Conservation (phyloP, 73 alveolate species). For the Urostyla sp. region DNA sequence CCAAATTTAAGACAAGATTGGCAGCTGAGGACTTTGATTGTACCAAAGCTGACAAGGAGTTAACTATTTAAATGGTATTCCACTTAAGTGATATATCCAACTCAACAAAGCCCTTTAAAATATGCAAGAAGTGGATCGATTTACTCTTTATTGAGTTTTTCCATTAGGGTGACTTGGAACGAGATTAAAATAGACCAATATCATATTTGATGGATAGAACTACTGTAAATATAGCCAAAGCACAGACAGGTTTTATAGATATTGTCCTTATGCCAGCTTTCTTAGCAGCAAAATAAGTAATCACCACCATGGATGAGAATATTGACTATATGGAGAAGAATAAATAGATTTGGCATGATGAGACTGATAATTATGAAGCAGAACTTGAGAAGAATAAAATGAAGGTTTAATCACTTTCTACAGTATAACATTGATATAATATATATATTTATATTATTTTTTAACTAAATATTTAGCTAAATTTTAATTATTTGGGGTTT, state of each 20-base stretch:
- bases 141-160: constrained; percentile 75
- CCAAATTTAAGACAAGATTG: constrained; percentile 65
- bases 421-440: too few species aligned
- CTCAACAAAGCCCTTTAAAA: constrained; percentile 74
- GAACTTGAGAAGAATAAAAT: too few species aligned
- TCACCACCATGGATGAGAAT: too few species aligned
- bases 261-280: constrained; percentile 53
- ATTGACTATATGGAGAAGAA: too few species aligned
- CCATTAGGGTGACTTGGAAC: constrained; percentile 72
- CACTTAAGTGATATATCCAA: constrained; percentile 80
- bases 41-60: constrained; percentile 68
- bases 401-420: too few species aligned
- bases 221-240: constrained; percentile 62
- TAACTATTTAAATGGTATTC: constrained; percentile 63
- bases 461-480: too few species aligned
- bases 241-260: constrained; percentile 75
- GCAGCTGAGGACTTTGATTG: constrained; percentile 64
- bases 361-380: too few species aligned
- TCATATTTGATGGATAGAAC: constrained; percentile 73
- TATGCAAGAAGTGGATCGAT: constrained; percentile 72
- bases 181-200: constrained; percentile 50
- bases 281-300: constrained; percentile 16
- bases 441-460: too few species aligned
- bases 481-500: too few species aligned
- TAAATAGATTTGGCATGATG: too few species aligned